Base-by-base conservation (phyloP, 208 protist genomes). In the Acanthamoeba quina region DNA sequence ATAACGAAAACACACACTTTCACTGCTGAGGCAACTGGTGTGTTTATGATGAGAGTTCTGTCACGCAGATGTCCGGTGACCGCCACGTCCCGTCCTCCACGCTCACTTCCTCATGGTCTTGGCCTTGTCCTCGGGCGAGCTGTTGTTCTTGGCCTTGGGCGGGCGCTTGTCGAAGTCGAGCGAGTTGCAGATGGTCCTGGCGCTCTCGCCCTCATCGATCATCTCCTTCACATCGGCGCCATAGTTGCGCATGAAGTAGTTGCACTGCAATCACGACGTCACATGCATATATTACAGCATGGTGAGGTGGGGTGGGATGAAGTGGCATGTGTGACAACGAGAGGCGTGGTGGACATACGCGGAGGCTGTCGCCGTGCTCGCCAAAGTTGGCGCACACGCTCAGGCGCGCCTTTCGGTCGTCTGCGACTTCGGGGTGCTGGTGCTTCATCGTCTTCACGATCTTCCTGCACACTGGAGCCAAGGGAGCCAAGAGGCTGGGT, bases 181-280 rank as follows among this genome's bases (percentile, higher is more conserved):
- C 44, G 44, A 29, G 44, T 56, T 49, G 74, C 74, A 83, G 34
- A 83, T 83, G 26, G 19, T 83, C 17, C 74, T 9, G 7, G 74
- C 24, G 44, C 74, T 83, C 74, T 60, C 47, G 15, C 74, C 74
- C 21, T 83, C 74, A 5, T 83, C 44, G 74, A 83, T 83, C 74
- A 83, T 83, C 74, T 83, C 15, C 74, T 56, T 24, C 21, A 58
- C 74, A 24, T 83, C 74, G 10, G 74, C 37, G 2, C 74, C 74
- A 9, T 60, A 83, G 74, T 83, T 83, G 41, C 74, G 37, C 74
- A 83, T 83, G 44, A 83, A 83, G n/a, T 83, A 83, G 74, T 83
- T 83, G 47, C 74, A 83, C 74, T 83, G 47, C 74, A 31, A 11
- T 9, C 10, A 34, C 15, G 24, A 21, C n/a, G 5, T 34, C 13